Base-by-base conservation (phyloP, 208 protist genomes). In the Leishmania major region DNA sequence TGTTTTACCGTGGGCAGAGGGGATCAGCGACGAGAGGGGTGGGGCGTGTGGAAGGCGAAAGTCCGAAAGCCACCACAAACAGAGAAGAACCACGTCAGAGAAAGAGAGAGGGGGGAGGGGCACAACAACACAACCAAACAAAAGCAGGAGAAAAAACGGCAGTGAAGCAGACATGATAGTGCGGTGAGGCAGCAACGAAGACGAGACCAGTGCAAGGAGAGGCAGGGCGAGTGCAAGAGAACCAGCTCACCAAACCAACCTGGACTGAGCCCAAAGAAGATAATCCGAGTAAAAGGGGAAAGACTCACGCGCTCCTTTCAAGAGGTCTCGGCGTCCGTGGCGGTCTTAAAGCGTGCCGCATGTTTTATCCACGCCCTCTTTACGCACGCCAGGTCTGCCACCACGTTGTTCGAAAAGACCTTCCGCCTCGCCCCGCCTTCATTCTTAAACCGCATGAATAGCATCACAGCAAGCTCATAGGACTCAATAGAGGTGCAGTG, bases 391-490 rank as follows among this genome's bases (percentile, higher is more conserved):
- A 82, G 66, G 47, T 77, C 70, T 0, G 0, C 40, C 11, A n/a
- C 25, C 69, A 76, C 31, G 19, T 77, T 28, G 4, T n/a, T 28
- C 0, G 2, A 6, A 19, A 77, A 77, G 15, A 82, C 37, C 1
- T 19, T 55, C 25, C 69, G n/a, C 22, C 37, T 49, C 10, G 35
- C 57, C 28, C 76, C 45, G 25, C 55, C 62, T 6, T 11, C 15
- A n/a, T 69, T 25, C 64, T 78, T 74, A 47, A 8, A 45, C 31
- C 37, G 62, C 74, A 83, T 0, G 17, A 76, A 31, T 8, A 79
- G 28, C 72, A 55, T 40, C 75, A 83, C 17, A 40, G 80, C 70
- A 53, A 79, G 31, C 72, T 83, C 80, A 57, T 75, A 83, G 1
- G 60, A 76, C 15, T 74, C 53, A 22, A 78, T 73, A 1, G 80